Conservation (phyloP, 2,329 filamentous ascomycete genomes). For the Fusarium miscanthi region DNA sequence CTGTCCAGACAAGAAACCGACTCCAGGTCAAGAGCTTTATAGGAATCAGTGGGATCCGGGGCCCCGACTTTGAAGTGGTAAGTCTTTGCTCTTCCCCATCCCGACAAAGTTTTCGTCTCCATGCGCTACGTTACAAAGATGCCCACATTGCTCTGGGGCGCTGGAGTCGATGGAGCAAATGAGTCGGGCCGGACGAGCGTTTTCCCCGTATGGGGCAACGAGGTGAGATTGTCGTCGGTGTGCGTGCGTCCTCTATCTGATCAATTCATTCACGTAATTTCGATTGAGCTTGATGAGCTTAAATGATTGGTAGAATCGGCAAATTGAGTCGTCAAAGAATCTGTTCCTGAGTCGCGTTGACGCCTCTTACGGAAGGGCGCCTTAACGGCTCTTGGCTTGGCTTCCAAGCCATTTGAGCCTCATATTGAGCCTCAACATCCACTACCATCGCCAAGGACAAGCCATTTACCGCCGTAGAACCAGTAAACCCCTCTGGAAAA, state of each 20-base stretch:
- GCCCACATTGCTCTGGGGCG: conserved; percentile 21
- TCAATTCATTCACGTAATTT: neutral
- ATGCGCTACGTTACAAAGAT: conserved; percentile 18
- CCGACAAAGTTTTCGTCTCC: conserved; percentile 25
- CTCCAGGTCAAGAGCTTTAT: conserved; percentile 5
- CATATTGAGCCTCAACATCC: conserved; percentile 13
- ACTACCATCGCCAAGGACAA: neutral
- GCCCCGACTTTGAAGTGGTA: conserved; percentile 11
- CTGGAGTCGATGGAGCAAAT: conserved; percentile 14
- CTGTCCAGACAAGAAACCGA: neutral
- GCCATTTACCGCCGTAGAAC: neutral
- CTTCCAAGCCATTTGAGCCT: conserved; percentile 13
- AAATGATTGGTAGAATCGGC: conserved; percentile 8
- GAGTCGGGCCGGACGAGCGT: conserved; percentile 28
- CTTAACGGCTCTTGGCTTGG: neutral
- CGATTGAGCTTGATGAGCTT: neutral
- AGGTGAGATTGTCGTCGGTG: neutral
- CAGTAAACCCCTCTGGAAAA: neutral
- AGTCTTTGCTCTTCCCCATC: conserved; percentile 12
- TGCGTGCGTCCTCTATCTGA: neutral
- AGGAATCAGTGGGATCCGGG: conserved; percentile 18
- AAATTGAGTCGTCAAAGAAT: neutral
- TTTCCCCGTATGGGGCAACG: conserved; percentile 20
- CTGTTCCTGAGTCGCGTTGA: neutral
- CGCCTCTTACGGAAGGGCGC: neutral